Evolutionary conservation across 179 eudicot species (phyloP).

Genomic region (Nepenthes alata): DNA sequence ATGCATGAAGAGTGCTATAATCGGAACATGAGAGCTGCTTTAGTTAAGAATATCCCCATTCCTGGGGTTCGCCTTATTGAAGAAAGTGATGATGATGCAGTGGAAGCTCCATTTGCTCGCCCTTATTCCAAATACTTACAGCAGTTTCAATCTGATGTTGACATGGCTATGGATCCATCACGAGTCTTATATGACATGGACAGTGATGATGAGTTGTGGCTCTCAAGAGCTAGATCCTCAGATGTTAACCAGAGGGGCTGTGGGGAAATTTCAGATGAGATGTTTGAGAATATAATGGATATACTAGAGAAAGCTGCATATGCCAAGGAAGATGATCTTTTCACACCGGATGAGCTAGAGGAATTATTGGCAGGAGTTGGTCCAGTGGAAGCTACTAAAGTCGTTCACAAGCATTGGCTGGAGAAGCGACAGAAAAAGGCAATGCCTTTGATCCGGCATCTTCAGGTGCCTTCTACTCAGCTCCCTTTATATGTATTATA

Average conservation of each 20-base stretch:
- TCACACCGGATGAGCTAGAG: slow-evolving; percentile 56
- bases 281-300: slow-evolving; percentile 71
- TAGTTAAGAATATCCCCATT: slow-evolving; percentile 84
- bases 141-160: slow-evolving; percentile 67
- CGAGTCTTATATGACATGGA: slow-evolving; percentile 83
- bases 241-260: slow-evolving; percentile 8
- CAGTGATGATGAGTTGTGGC: slow-evolving; percentile 88
- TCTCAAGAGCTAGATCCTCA: slow-evolving; percentile 22
- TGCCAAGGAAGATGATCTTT: slow-evolving; percentile 41
- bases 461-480: slow-evolving; percentile 49
- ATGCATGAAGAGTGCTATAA: slow-evolving; percentile 85
- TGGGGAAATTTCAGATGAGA: slow-evolving; percentile 43
- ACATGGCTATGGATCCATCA: slow-evolving; percentile 73
- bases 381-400: slow-evolving; percentile 33
- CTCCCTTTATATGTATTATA: no score
- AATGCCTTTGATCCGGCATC: slow-evolving; percentile 74
- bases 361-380: slow-evolving; percentile 44
- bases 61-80: slow-evolving; percentile 84
- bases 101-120: slow-evolving; percentile 41
- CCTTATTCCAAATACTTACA: slow-evolving; percentile 40
- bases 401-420: slow-evolving; percentile 57
- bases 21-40: slow-evolving; percentile 79
- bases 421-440: slow-evolving; percentile 63
- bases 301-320: slow-evolving; percentile 75
- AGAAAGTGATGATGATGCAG: slow-evolving; percentile 40